phyloP scores from a whole-genome alignment of 495 filamentous ascomycete species.

The Penicillium bialowiezense region DNA sequence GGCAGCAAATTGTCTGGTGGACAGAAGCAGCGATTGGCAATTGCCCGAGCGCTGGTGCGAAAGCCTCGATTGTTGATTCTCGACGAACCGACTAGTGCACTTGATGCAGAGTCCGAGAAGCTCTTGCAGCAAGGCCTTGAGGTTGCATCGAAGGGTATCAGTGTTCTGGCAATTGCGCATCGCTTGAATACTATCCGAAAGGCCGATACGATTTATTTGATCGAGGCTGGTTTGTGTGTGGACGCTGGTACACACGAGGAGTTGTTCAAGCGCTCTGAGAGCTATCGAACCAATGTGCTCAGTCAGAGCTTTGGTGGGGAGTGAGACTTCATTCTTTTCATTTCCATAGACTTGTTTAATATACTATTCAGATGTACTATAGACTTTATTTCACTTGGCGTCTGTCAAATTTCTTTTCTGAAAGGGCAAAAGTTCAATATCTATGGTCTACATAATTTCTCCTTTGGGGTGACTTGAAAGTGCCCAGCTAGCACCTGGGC shows the following conservation, averaged over 20 bases:
- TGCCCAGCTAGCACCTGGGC: no score
- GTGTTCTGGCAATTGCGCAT: constrained; percentile 77
- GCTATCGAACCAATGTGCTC: constrained; percentile 53
- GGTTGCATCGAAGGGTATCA: constrained; percentile 64
- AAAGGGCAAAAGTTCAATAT: no score
- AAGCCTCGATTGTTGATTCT: constrained; percentile 68
- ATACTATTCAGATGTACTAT: not conserved
- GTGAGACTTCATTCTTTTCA: not conserved
- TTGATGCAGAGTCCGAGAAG: constrained; percentile 72
- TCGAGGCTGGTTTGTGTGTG: constrained; percentile 63
- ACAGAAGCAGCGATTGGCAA: constrained; percentile 72
- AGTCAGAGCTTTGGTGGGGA: not conserved
- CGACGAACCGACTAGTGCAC: constrained; percentile 75
- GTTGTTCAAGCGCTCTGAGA: constrained; percentile 55
- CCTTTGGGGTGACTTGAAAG: no score
- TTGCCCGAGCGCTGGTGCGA: constrained; percentile 73
- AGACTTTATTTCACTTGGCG: no score
- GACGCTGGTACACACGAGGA: constrained; percentile 69
- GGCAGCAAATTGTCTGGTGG: constrained; percentile 68
- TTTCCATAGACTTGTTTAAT: not conserved
- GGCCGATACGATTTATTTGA: constrained; percentile 72
- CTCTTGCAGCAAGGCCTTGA: constrained; percentile 69
- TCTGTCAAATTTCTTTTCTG: no score
- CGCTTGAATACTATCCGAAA: constrained; percentile 70
- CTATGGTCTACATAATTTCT: no score